These are phyloP conservation scores for Phytophthora chlamydospora DNA, from an alignment of 352 stramenopile genomes.

Conservation along the genomic window DNA sequence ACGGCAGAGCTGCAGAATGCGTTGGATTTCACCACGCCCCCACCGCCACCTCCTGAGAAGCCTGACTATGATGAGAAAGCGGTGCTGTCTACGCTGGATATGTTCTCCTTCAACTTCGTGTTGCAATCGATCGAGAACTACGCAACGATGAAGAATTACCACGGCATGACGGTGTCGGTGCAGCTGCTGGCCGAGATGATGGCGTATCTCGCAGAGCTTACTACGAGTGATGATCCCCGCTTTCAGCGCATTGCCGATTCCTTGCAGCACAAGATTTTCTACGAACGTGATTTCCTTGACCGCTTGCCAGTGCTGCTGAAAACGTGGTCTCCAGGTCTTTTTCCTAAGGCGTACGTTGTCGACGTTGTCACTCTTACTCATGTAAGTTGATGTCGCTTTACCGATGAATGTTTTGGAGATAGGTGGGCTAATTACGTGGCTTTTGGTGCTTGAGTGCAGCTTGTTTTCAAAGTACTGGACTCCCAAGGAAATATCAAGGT, in stretches of 20 bases:
- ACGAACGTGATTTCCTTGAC: constrained; percentile 89
- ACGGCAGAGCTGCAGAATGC: constrained; percentile 55
- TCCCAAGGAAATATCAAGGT: constrained; percentile 87
- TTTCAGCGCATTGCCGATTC: constrained; percentile 85
- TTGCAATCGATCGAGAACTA: constrained; percentile 90
- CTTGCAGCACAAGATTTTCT: constrained; percentile 90
- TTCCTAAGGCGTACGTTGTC: constrained; percentile 67
- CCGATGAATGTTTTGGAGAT: not conserved
- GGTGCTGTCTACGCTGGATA: constrained; percentile 85
- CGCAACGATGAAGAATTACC: constrained; percentile 77
- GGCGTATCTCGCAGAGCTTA: constrained; percentile 79
- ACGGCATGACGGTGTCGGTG: constrained; percentile 83
- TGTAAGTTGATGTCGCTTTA: constrained; percentile 42
- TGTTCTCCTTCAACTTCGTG: constrained; percentile 93
- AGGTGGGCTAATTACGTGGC: constrained; percentile 11
- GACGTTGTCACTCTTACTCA: constrained; percentile 89
- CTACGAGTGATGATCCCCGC: constrained; percentile 72
- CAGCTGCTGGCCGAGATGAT: constrained; percentile 87
- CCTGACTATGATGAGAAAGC: constrained; percentile 79
- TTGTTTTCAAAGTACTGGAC: constrained; percentile 89
- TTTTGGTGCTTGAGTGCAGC: constrained; percentile 33
- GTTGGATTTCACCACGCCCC: constrained; percentile 57
- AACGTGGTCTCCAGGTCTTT: constrained; percentile 72
- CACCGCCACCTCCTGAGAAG: constrained; percentile 44
- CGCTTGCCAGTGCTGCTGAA: constrained; percentile 82